Conservation (phyloP, 164 flowering plant genomes). For the Chimonanthus praecox region DNA sequence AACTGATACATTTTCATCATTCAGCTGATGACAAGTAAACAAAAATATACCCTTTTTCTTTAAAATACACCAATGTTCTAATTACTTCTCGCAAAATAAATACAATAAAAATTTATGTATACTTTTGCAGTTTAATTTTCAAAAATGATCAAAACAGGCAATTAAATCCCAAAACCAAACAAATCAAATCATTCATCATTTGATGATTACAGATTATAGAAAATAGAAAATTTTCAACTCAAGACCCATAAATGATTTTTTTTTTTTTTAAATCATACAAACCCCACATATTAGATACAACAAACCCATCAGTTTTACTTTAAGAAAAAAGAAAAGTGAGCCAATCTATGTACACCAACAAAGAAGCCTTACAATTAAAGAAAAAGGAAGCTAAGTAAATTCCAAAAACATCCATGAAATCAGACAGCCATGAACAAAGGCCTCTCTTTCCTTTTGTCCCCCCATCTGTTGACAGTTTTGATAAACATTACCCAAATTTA, state of each 20-base stretch:
- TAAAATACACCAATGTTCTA: too few species aligned
- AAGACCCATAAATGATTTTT: neutral
- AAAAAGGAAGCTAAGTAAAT: neutral
- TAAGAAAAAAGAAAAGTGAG: neutral
- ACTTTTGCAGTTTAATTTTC: too few species aligned
- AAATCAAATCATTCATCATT: too few species aligned
- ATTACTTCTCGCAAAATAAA: too few species aligned
- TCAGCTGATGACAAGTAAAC: too few species aligned
- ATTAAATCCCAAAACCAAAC: too few species aligned
- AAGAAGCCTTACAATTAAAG: neutral
- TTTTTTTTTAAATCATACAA: too few species aligned
- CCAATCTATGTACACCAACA: neutral
- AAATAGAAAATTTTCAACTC: neutral
- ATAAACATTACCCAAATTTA: neutral
- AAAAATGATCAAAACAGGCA: too few species aligned
- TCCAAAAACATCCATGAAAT: conserved; percentile 3
- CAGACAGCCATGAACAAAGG: conserved; percentile 9
- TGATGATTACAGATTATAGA: too few species aligned
- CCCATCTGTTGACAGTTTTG: neutral
- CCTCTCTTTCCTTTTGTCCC: conserved; percentile 3
- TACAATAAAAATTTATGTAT: too few species aligned
- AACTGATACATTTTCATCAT: too few species aligned
- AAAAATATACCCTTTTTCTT: too few species aligned
- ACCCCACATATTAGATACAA: neutral
- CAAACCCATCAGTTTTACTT: neutral